phyloP scores from a whole-genome alignment of 2,329 filamentous ascomycete species.

The Arthrobotrys musiformis region DNA sequence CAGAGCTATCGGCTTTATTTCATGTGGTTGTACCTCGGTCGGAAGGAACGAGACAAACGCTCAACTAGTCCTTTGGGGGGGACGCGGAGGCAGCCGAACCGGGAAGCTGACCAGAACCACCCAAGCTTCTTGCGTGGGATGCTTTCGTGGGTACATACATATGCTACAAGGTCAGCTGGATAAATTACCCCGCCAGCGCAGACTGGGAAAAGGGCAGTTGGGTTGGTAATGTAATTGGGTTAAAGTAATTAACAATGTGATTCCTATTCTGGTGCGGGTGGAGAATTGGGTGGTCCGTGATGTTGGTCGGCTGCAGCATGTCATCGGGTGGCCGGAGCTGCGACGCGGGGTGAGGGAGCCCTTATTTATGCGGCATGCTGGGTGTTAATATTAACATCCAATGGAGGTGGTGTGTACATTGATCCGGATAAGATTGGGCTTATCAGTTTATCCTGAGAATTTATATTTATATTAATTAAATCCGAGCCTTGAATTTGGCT shows the following conservation, averaged over 20 bases:
- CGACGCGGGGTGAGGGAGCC: conserved; percentile 12
- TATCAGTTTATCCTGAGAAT: conserved; percentile 11
- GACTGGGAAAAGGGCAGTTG: neutral
- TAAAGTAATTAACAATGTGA: neutral
- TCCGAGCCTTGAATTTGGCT: neutral
- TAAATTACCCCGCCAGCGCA: conserved; percentile 17
- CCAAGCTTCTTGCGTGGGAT: neutral
- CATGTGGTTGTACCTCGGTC: conserved; percentile 56
- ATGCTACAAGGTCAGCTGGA: conserved; percentile 28
- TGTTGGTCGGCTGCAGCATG: conserved; percentile 10
- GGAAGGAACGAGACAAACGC: conserved; percentile 34
- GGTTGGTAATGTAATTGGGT: too few species aligned
- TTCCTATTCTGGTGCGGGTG: too few species aligned
- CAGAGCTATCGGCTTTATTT: conserved; percentile 35
- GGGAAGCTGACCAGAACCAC: conserved; percentile 28
- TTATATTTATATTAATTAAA: neutral
- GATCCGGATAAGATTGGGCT: conserved; percentile 34
- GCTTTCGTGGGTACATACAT: too few species aligned
- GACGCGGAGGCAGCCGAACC: conserved; percentile 48
- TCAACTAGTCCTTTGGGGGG: neutral
- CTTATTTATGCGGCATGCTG: conserved; percentile 8
- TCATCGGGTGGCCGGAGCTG: conserved; percentile 37
- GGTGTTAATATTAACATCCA: too few species aligned
- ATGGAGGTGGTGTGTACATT: conserved; percentile 12
- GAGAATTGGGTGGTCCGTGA: conserved; percentile 18